Evolutionary conservation across 768 basidiomycete genomes (phyloP).

Genomic region (Mycena kentingensis): DNA sequence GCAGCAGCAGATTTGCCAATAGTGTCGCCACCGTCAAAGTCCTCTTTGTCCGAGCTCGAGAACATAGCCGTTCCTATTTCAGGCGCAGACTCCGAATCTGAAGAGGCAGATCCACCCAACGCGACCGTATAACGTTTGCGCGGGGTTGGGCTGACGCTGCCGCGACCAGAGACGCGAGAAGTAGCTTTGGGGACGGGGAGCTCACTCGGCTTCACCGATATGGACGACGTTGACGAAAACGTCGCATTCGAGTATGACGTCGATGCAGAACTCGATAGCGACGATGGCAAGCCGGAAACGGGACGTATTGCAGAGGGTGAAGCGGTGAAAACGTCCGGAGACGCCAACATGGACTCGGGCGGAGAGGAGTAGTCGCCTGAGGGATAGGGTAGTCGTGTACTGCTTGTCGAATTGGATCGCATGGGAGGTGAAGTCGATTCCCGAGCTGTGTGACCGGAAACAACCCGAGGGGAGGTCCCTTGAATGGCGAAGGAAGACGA

Average conservation of each 20-base stretch:
- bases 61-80: conserved; percentile 45
- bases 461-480: conserved; percentile 32
- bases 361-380: conserved; percentile 82
- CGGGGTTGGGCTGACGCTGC: conserved; percentile 71
- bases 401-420: conserved; percentile 39
- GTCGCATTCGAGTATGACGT: conserved; percentile 29
- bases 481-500: conserved; percentile 32
- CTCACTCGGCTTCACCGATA: conserved; percentile 24
- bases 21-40: conserved; percentile 54
- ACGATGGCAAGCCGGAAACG: conserved; percentile 49
- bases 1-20: conserved; percentile 57
- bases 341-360: conserved; percentile 41
- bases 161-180: conserved; percentile 40
- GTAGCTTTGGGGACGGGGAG: conserved; percentile 36
- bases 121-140: conserved; percentile 87
- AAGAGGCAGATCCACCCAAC: conserved; percentile 70
- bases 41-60: conserved; percentile 43
- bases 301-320: conserved; percentile 49
- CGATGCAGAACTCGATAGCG: conserved; percentile 34
- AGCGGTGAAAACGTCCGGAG: conserved; percentile 41
- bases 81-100: conserved; percentile 33
- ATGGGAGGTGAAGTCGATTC: conserved; percentile 70
- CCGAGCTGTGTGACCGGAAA: conserved; percentile 45
- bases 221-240: conserved; percentile 32
- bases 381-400: conserved; percentile 75